Evolutionary conservation across 257 asterid species (phyloP), one percentile per base, ranked within the genome.

Genomic region (Solanum sejunctum): DNA sequence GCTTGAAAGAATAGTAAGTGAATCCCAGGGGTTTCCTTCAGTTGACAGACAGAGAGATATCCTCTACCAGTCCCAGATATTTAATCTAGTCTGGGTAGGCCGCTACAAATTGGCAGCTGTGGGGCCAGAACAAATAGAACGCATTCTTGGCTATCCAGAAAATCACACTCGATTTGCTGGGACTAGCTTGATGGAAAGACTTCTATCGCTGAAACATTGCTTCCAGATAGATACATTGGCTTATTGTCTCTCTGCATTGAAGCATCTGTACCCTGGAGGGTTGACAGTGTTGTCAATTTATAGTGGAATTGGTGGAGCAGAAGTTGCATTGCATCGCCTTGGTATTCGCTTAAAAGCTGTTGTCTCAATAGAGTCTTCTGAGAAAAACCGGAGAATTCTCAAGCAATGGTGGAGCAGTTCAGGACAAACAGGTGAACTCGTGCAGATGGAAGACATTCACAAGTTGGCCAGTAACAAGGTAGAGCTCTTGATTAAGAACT

Each of bases 381-480:
- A 93, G 81, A 57, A 66, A 5, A 93, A 90, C 79, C 91, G 97
- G 78, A 91, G 86, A 41, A 89, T 92, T 16, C 56, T 93, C 87
- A 96, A 88, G 92, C 90, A 84, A 20, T 96, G 99, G 99, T 96
- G 99, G 99, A 93, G 92, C 79, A 88, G 83, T 43, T 86, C 90
- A 6, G 90, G 85, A 51, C 94, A 93, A 83, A 87, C 86, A 21
- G 99, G 99, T 49, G 97, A 93, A 87, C 82, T 96, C 89, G 87
- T 96, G 85, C 99, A 96, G 89, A 36, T 93, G 0, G 98, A 94
- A 66, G 87, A 85, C 89, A 88, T 91, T 61, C 85, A 84, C 45
- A 90, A 87, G 85, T 21, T 92, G 28, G 84, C 93, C 10, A 85
- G 91, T 45, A 86, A 13, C 66, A 96, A 84, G 83, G 87, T 95